phyloP scores from a whole-genome alignment of 805 yeast genomes.

The Sugiyamaella americana region DNA sequence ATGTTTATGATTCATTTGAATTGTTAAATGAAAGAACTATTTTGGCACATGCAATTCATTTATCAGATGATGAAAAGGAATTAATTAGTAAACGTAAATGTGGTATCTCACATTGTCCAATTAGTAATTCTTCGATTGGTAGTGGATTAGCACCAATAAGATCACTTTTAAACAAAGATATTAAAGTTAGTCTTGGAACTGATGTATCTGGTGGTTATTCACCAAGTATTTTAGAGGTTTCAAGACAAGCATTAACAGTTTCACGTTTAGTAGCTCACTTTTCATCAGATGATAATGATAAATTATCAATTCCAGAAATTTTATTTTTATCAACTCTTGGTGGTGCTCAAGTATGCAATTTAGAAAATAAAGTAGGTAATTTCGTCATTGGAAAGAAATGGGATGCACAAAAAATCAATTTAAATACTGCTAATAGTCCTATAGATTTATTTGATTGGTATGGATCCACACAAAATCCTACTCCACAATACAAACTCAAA shows the following conservation, averaged over 20 bases:
- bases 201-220: slow-evolving; percentile 76
- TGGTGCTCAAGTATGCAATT: slow-evolving; percentile 71
- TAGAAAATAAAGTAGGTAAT: slow-evolving; percentile 55
- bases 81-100: slow-evolving; percentile 48
- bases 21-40: slow-evolving; percentile 62
- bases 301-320: slow-evolving; percentile 62
- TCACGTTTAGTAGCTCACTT: slow-evolving; percentile 67
- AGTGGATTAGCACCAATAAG: slow-evolving; percentile 86
- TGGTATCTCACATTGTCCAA: slow-evolving; percentile 90
- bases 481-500: slow-evolving; percentile 36
- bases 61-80: slow-evolving; percentile 56
- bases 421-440: slow-evolving; percentile 47
- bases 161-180: slow-evolving; percentile 54
- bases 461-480: slow-evolving; percentile 18
- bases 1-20: slow-evolving; percentile 62
- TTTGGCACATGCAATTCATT: slow-evolving; percentile 84
- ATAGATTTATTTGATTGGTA: slow-evolving; percentile 78
- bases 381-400: slow-evolving; percentile 74
- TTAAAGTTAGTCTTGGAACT: slow-evolving; percentile 77
- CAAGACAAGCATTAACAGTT: slow-evolving; percentile 64
- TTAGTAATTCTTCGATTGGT: slow-evolving; percentile 79
- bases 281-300: slow-evolving; percentile 39
- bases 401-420: slow-evolving; percentile 75
- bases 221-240: slow-evolving; percentile 56
- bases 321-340: slow-evolving; percentile 81